These are phyloP conservation scores for Leptographium procerum DNA, from an alignment of 2,329 filamentous ascomycete genomes.

Conservation along the genomic window DNA sequence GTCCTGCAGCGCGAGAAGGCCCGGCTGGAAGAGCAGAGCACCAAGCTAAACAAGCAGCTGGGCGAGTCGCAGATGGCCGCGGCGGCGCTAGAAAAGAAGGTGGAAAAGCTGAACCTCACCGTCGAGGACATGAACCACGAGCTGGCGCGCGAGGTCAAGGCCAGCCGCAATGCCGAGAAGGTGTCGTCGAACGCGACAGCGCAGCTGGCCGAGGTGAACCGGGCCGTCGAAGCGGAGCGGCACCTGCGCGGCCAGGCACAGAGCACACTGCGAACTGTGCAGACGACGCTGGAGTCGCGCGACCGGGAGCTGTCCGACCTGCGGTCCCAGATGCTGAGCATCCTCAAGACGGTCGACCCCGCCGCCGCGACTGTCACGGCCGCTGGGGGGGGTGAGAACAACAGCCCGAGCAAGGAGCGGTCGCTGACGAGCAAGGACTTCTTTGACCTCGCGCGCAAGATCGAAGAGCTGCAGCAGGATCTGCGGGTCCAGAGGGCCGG, in stretches of 20 bases:
- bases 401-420: constrained; percentile 1
- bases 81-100: constrained; percentile 80
- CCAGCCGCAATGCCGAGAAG: constrained; percentile 82
- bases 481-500: constrained; percentile 74
- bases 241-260: constrained; percentile 80
- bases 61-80: constrained; percentile 76
- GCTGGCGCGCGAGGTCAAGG: constrained; percentile 78
- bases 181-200: constrained; percentile 66
- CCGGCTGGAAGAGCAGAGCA: constrained; percentile 71
- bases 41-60: constrained; percentile 70
- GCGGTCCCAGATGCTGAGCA: constrained; percentile 64
- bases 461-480: constrained; percentile 82
- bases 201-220: constrained; percentile 80
- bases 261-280: constrained; percentile 69
- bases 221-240: constrained; percentile 80
- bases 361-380: constrained; percentile 40
- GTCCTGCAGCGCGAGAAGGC: constrained; percentile 74
- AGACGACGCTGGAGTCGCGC: constrained; percentile 64
- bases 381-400: constrained; percentile 27
- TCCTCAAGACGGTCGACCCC: constrained; percentile 82
- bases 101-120: constrained; percentile 80
- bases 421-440: constrained; percentile 9
- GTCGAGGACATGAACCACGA: constrained; percentile 91
- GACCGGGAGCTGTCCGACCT: constrained; percentile 74
- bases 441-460: constrained; percentile 74